phyloP scores from a whole-genome alignment of 495 filamentous ascomycete genomes.

The Trichoderma erinaceum region DNA sequence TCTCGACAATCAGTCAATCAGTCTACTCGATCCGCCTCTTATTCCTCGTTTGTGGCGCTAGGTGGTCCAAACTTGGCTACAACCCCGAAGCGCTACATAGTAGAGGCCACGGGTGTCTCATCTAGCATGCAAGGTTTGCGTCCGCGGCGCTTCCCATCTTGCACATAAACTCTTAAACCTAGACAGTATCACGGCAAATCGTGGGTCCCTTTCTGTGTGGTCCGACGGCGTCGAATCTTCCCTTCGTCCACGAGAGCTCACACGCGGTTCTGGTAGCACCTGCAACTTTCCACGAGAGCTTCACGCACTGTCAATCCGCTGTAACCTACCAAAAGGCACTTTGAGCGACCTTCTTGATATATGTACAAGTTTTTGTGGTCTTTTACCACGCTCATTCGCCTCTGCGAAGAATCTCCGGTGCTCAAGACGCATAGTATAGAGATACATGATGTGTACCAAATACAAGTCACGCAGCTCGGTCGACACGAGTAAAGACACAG shows the following conservation, averaged over 20 bases:
- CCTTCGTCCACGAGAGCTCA: neutral
- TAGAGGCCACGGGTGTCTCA: neutral
- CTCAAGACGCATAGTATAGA: neutral
- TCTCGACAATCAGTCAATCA: neutral
- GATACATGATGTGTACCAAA: neutral
- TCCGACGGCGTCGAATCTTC: constrained; percentile 7
- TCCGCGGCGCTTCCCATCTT: neutral
- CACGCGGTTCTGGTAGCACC: neutral
- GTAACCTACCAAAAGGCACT: neutral
- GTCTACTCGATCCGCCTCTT: neutral
- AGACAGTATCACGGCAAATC: neutral
- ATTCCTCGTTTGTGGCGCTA: neutral
- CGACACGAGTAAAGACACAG: neutral
- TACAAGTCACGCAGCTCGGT: neutral
- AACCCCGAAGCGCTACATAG: neutral
- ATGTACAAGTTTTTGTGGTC: neutral
- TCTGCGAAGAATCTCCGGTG: neutral
- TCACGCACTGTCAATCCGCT: neutral
- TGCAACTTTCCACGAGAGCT: constrained; percentile 2
- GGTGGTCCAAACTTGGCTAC: neutral
- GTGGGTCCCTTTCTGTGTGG: neutral
- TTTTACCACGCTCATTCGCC: neutral
- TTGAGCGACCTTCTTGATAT: neutral
- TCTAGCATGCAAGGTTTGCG: neutral
- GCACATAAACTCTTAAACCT: constrained; percentile 1